Evolutionary conservation across 139 green algal species (phyloP).

Genomic region (Chlamydomonas schloesseri): DNA sequence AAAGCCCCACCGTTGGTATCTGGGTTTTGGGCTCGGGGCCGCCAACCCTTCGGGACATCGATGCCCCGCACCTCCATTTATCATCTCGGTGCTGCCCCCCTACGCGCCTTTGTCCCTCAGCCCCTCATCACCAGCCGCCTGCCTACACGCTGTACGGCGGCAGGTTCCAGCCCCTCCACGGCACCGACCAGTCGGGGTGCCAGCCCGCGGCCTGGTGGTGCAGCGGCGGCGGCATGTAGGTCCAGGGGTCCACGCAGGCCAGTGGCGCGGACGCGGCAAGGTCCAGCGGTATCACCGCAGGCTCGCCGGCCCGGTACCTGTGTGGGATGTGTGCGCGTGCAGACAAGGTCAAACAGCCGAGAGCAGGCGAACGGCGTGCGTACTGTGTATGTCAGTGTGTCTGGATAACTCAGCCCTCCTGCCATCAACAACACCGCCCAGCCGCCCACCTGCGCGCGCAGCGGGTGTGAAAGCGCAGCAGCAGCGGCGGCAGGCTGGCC

Average conservation of each 20-base stretch:
- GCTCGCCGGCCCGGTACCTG: slow-evolving; percentile 14
- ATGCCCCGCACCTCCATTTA: too few relatives aligned
- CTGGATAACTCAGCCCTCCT: too few relatives aligned
- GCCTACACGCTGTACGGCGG: slow-evolving; percentile 33
- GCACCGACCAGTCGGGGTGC: slow-evolving; percentile 64
- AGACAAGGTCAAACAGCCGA: not conserved
- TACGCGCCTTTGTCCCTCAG: too few relatives aligned
- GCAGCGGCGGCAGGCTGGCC: not conserved
- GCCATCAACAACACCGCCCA: too few relatives aligned
- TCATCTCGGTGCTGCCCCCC: too few relatives aligned
- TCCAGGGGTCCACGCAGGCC: slow-evolving; percentile 37
- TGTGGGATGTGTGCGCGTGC: not conserved
- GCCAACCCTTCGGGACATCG: too few relatives aligned
- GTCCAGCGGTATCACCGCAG: slow-evolving; percentile 47
- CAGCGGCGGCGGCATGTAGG: slow-evolving; percentile 52
- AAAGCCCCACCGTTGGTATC: too few relatives aligned
- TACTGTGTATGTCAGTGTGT: too few relatives aligned
- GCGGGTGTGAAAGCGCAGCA: slow-evolving; percentile 21
- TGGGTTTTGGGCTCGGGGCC: too few relatives aligned
- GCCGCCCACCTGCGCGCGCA: not conserved
- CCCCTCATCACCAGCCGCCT: too few relatives aligned
- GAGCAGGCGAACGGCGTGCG: too few relatives aligned
- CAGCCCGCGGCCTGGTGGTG: slow-evolving; percentile 57
- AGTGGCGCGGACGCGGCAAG: slow-evolving; percentile 37
- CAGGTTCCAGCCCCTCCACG: slow-evolving; percentile 32